These are phyloP conservation scores for Amylocarpus encephaloides DNA, from an alignment of 2,329 filamentous ascomycete species.

Conservation along the genomic window DNA sequence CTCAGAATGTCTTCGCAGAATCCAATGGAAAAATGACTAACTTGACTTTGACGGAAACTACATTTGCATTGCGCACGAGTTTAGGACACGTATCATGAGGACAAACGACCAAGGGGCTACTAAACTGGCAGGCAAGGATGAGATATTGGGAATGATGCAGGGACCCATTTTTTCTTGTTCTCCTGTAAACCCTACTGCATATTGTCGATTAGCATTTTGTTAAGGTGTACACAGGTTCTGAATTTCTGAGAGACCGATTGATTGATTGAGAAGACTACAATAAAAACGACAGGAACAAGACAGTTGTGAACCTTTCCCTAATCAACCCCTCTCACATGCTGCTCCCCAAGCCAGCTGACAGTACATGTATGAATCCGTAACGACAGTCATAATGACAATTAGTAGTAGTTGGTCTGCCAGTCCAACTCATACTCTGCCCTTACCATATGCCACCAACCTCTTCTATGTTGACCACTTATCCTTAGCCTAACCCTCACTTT, in stretches of 20 bases:
- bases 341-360: neutral
- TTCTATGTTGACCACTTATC: too few species aligned
- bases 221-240: slow-evolving; percentile 9
- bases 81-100: slow-evolving; percentile 7
- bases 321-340: neutral
- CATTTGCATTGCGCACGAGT: neutral
- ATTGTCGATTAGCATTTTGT: slow-evolving; percentile 17
- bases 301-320: neutral
- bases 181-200: slow-evolving; percentile 14
- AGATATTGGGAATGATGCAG: neutral
- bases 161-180: neutral
- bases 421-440: too few species aligned
- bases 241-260: neutral
- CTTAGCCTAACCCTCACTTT: too few species aligned
- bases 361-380: neutral
- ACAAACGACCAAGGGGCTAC: neutral
- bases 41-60: neutral
- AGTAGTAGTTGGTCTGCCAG: too few species aligned
- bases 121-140: neutral
- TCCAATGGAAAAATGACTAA: neutral
- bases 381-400: too few species aligned
- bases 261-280: neutral
- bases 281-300: neutral
- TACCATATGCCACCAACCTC: neutral
- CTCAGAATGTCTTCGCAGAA: too few species aligned